phyloP scores from a whole-genome alignment of 1,139 yeast species.

The Debaryomyces sp. region DNA sequence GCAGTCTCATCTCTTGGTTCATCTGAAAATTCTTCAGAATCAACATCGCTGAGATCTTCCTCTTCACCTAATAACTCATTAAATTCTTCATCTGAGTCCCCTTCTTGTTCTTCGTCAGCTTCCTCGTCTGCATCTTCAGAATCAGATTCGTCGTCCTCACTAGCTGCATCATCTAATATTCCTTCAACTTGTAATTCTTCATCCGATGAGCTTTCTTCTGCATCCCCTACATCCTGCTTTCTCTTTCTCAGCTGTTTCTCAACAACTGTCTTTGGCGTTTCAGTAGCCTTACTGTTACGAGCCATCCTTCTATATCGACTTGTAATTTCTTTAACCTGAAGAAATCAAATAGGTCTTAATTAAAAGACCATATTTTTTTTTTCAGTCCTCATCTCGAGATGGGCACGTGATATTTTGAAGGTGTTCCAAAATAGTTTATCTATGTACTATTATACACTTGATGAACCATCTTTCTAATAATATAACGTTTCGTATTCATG shows the following conservation, averaged over 20 bases:
- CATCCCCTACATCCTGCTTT: conserved; percentile 21
- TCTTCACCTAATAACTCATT: conserved; percentile 59
- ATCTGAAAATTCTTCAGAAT: conserved; percentile 48
- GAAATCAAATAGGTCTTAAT: not conserved
- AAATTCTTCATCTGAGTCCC: conserved; percentile 66
- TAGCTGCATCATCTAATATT: conserved; percentile 29
- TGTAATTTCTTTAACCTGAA: not conserved
- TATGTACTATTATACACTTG: not conserved
- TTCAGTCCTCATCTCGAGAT: conserved; percentile 9
- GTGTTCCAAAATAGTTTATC: not conserved
- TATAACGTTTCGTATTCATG: conserved; percentile 24
- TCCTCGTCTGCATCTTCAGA: conserved; percentile 25
- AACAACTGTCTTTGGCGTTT: conserved; percentile 4
- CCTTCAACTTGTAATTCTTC: conserved; percentile 34
- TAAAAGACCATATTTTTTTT: conserved; percentile 2
- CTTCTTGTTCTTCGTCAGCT: conserved; percentile 28
- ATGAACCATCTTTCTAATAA: not conserved
- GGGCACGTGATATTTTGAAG: conserved; percentile 4
- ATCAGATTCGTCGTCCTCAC: conserved; percentile 18
- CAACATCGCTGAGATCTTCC: conserved; percentile 38
- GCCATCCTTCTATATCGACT: conserved; percentile 13
- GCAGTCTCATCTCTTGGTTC: conserved; percentile 52
- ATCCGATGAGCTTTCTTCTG: conserved; percentile 18
- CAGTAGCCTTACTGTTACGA: conserved; percentile 9
- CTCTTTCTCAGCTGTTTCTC: conserved; percentile 17